phyloP scores from a whole-genome alignment of 805 yeast genomes.

The Clavispora fructus region DNA sequence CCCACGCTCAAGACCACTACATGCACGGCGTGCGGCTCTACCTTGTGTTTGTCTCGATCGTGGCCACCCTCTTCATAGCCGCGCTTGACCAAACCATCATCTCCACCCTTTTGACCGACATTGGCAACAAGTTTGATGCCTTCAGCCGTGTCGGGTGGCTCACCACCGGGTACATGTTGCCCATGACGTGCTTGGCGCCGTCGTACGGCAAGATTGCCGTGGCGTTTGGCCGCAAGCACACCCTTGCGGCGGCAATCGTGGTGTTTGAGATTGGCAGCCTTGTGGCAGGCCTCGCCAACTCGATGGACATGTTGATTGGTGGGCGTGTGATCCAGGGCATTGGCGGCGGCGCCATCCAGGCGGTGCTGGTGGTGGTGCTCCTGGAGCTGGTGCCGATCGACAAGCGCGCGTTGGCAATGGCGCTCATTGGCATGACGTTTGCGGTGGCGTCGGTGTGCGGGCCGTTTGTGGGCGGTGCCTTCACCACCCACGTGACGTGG shows the following conservation, averaged over 20 bases:
- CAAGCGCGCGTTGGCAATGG: conserved; percentile 35
- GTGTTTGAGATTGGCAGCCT: conserved; percentile 62
- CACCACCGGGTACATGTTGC: conserved; percentile 48
- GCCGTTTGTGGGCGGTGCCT: conserved; percentile 64
- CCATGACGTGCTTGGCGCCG: conserved; percentile 49
- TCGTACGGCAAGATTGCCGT: conserved; percentile 56
- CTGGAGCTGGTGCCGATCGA: conserved; percentile 49
- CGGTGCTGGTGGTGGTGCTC: conserved; percentile 50
- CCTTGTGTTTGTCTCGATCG: conserved; percentile 23
- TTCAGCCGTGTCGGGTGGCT: conserved; percentile 58
- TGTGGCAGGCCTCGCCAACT: conserved; percentile 47
- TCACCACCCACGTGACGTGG: conserved; percentile 58
- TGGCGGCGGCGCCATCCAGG: conserved; percentile 67
- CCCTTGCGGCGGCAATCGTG: conserved; percentile 43
- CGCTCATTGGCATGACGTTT: conserved; percentile 38
- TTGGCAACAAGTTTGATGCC: conserved; percentile 44
- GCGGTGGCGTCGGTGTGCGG: conserved; percentile 52
- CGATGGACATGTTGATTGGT: conserved; percentile 59
- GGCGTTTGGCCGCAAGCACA: conserved; percentile 51
- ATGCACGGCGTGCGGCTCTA: conserved; percentile 23
- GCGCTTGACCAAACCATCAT: conserved; percentile 62
- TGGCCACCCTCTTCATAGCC: conserved; percentile 28
- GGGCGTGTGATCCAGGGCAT: conserved; percentile 69
- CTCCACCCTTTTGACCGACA: conserved; percentile 43
- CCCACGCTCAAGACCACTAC: conserved; percentile 32